phyloP scores from a whole-genome alignment of 1,139 yeast genomes.

The Zhuliangozyma blackwelliae region DNA sequence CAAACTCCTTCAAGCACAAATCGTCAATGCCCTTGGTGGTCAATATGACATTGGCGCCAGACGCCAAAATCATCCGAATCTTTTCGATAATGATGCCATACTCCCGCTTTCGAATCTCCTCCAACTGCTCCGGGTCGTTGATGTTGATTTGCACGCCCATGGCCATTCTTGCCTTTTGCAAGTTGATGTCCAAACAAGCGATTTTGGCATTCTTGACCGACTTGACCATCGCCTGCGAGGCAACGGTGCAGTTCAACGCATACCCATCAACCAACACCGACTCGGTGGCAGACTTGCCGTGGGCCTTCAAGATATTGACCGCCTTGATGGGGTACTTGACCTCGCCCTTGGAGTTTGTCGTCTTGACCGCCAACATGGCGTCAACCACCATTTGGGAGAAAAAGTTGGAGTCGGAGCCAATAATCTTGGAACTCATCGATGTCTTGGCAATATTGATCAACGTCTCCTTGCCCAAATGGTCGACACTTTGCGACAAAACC shows the following conservation, averaged over 20 bases:
- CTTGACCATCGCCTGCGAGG: slow-evolving; percentile 94
- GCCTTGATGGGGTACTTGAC: slow-evolving; percentile 95
- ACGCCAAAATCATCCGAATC: slow-evolving; percentile 75
- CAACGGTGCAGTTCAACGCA: slow-evolving; percentile 95
- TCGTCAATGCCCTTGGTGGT: slow-evolving; percentile 99
- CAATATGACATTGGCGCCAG: slow-evolving; percentile 95
- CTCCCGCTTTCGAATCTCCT: slow-evolving; percentile 92
- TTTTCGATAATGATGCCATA: slow-evolving; percentile 87
- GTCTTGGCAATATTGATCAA: slow-evolving; percentile 88
- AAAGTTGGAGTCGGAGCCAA: slow-evolving; percentile 93
- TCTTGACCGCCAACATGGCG: slow-evolving; percentile 92
- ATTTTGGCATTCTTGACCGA: slow-evolving; percentile 71
- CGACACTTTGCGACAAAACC: slow-evolving; percentile 78
- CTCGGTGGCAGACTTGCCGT: slow-evolving; percentile 89
- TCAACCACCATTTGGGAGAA: slow-evolving; percentile 90
- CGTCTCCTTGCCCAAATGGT: slow-evolving; percentile 77
- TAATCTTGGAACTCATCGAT: slow-evolving; percentile 94
- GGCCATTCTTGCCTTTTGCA: slow-evolving; percentile 97
- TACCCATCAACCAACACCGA: slow-evolving; percentile 87
- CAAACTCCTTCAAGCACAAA: slow-evolving; percentile 89
- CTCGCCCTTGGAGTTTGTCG: slow-evolving; percentile 85
- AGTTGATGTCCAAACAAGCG: slow-evolving; percentile 89
- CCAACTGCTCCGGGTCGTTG: slow-evolving; percentile 96
- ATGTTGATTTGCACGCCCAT: slow-evolving; percentile 97
- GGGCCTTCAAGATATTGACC: slow-evolving; percentile 92